These are phyloP conservation scores for Syncephalastrum sp. DNA, from an alignment of 371 early-diverging fungal genomes.

Conservation along the genomic window DNA sequence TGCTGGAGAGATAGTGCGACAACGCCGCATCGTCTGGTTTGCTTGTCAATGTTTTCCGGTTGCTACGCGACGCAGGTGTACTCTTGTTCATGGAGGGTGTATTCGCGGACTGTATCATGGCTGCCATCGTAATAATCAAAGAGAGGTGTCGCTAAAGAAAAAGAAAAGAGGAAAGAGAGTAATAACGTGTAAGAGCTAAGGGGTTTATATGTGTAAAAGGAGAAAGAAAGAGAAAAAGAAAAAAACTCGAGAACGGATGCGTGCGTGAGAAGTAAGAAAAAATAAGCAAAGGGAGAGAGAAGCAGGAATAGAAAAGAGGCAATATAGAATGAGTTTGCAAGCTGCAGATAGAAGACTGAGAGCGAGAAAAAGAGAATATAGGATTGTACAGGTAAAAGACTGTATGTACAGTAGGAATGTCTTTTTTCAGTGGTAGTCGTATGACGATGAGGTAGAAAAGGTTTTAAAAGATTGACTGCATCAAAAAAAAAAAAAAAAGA, in stretches of 20 bases:
- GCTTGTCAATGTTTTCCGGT: conserved; percentile 1
- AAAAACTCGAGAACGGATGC: background rate
- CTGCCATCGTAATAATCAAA: conserved; percentile 8
- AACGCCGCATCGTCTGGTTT: conserved; percentile 23
- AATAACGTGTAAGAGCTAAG: no score
- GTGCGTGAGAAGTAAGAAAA: background rate
- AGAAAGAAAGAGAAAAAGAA: background rate
- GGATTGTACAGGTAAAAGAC: no score
- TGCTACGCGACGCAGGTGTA: conserved; percentile 3
- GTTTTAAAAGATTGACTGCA: no score
- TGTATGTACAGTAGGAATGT: no score
- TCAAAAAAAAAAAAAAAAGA: no score
- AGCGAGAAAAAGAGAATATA: background rate
- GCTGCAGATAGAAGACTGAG: no score
- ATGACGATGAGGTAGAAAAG: no score
- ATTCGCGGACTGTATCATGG: conserved; percentile 11
- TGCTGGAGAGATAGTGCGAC: conserved; percentile 21
- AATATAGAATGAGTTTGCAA: no score
- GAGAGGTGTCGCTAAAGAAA: background rate
- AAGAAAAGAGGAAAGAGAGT: background rate
- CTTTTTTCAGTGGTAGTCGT: no score
- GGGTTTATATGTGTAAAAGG: background rate
- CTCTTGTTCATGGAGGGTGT: conserved; percentile 4
- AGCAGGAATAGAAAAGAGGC: conserved; percentile 4
- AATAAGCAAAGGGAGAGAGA: conserved; percentile 6